Percentiles rank a stretch among this genome's conserved stretches.
phyloP scores from a whole-genome alignment of 2,329 filamentous ascomycete species.

The Fusarium hostae region DNA sequence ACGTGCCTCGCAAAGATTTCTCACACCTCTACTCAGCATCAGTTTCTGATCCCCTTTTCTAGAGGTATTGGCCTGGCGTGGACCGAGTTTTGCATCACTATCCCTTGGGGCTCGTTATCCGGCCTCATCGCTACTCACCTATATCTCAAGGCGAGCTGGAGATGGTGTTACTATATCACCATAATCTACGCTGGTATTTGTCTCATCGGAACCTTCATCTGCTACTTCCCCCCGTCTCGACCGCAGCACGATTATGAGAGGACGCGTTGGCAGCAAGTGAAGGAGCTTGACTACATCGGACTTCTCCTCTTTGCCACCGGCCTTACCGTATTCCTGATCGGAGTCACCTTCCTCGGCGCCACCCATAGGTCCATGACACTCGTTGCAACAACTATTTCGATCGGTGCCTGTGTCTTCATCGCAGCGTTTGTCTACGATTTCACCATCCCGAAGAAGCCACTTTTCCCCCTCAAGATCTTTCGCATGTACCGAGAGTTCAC shows the following conservation, averaged over 20 bases:
- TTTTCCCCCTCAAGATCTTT: slow-evolving; percentile 10
- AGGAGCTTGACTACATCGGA: slow-evolving; percentile 13
- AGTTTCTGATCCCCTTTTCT: neutral
- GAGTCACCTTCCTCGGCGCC: slow-evolving; percentile 2
- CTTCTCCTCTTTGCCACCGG: slow-evolving; percentile 10
- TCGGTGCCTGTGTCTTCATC: slow-evolving; percentile 9
- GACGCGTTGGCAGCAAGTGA: slow-evolving; percentile 18
- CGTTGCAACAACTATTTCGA: neutral
- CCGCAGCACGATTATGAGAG: slow-evolving; percentile 16
- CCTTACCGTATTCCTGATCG: neutral
- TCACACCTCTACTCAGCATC: neutral
- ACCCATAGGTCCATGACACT: slow-evolving; percentile 1
- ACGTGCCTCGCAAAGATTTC: neutral
- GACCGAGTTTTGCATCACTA: slow-evolving; percentile 15
- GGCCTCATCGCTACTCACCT: slow-evolving; percentile 11
- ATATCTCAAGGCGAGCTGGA: slow-evolving; percentile 8
- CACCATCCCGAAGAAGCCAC: neutral
- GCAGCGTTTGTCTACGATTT: slow-evolving; percentile 14
- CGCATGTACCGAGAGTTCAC: slow-evolving; percentile 13
- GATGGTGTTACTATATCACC: slow-evolving; percentile 22
- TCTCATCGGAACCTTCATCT: slow-evolving; percentile 1
- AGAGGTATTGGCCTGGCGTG: slow-evolving; percentile 16
- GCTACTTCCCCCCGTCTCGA: slow-evolving; percentile 12
- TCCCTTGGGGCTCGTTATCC: neutral
- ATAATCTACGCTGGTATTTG: slow-evolving; percentile 8